A percentile compares a stretch with the other conserved stretches of the same genome.
phyloP scores from a whole-genome alignment of 2,329 filamentous ascomycete species.

The Lachnellula subtilissima region DNA sequence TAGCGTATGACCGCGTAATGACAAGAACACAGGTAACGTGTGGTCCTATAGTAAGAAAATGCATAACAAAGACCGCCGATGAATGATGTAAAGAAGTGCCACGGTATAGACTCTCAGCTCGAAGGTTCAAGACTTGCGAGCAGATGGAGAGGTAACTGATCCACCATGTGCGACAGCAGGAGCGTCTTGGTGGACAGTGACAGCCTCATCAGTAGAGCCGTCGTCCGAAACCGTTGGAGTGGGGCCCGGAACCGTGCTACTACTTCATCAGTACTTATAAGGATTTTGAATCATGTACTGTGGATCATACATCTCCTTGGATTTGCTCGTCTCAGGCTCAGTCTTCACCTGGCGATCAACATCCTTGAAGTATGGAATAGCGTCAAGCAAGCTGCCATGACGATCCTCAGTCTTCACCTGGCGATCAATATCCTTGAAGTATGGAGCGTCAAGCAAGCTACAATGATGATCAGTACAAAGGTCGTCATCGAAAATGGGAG shows the following conservation, averaged over 20 bases:
- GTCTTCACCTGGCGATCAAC: slow-evolving; percentile 27
- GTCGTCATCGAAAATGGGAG: not conserved
- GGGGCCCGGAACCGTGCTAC: slow-evolving; percentile 11
- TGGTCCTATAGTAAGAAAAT: slow-evolving; percentile 13
- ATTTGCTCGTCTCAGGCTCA: slow-evolving; percentile 24
- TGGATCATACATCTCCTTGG: slow-evolving; percentile 25
- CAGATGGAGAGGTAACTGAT: slow-evolving; percentile 24
- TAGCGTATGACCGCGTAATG: slow-evolving; percentile 14
- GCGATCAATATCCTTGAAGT: slow-evolving; percentile 32
- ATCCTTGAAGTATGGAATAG: slow-evolving; percentile 29
- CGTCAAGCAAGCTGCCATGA: slow-evolving; percentile 16
- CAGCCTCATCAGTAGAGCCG: slow-evolving; percentile 30
- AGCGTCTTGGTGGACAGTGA: slow-evolving; percentile 29
- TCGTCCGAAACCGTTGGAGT: slow-evolving; percentile 32
- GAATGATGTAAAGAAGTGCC: not conserved
- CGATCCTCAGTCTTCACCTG: slow-evolving; percentile 24
- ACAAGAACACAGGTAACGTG: slow-evolving; percentile 12
- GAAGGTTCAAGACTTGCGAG: slow-evolving; percentile 25
- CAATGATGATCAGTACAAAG: slow-evolving; percentile 3
- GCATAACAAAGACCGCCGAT: slow-evolving; percentile 4
- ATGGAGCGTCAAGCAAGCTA: slow-evolving; percentile 19
- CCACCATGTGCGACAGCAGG: slow-evolving; percentile 26
- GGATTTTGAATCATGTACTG: not conserved
- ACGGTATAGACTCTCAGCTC: not conserved
- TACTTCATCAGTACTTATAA: slow-evolving; percentile 6